phyloP scores from a whole-genome alignment of 495 filamentous ascomycete species.

The Penicillium mononematosum region DNA sequence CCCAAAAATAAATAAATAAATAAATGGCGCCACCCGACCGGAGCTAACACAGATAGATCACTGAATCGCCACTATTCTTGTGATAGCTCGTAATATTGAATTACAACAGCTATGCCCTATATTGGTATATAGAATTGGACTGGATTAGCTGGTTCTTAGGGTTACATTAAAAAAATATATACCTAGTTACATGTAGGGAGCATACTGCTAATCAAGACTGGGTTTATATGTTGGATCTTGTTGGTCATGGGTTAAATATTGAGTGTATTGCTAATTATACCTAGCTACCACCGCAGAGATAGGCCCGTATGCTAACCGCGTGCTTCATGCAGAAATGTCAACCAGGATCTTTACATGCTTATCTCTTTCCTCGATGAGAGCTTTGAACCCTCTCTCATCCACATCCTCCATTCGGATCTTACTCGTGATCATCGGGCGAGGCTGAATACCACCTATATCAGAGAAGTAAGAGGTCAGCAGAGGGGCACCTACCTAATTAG shows the following conservation, averaged over 20 bases:
- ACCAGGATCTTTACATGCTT: slow-evolving; percentile 57
- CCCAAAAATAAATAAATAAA: not conserved
- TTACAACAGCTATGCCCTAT: not conserved
- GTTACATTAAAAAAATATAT: not conserved
- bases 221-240: not conserved
- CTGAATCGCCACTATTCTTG: not conserved
- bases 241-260: not conserved
- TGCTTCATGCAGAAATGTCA: slow-evolving; percentile 16
- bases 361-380: slow-evolving; percentile 53
- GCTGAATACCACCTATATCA: slow-evolving; percentile 27
- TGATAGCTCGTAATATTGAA: not conserved
- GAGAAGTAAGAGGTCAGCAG: slow-evolving; percentile 33
- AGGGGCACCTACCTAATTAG: slow-evolving; percentile 5
- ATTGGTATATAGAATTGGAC: not conserved
- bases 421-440: slow-evolving; percentile 55
- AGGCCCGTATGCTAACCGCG: not conserved
- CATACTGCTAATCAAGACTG: too few relatives aligned
- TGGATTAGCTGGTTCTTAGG: not conserved
- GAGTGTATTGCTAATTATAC: not conserved
- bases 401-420: slow-evolving; percentile 52
- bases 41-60: not conserved
- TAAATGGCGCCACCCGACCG: not conserved
- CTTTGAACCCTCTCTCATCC: slow-evolving; percentile 52
- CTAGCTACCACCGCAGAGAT: too few relatives aligned
- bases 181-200: too few relatives aligned